Base-by-base conservation (phyloP, 2,329 filamentous ascomycete genomes). In the Thelonectria discophora region DNA sequence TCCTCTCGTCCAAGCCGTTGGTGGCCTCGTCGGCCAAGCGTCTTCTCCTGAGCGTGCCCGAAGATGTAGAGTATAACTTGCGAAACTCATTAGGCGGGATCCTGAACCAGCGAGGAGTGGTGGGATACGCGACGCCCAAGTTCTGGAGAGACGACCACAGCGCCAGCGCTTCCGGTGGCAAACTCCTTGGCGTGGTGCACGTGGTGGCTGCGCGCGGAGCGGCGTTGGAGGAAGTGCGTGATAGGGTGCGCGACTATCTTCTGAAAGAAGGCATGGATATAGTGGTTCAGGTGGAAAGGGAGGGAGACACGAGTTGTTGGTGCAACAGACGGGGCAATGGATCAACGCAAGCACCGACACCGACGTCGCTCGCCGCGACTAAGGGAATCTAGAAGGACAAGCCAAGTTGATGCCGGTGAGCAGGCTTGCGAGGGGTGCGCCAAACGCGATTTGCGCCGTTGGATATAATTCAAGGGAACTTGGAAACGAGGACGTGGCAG, bases 1-100 rank as follows among this genome's bases (percentile, higher is more conserved):
- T 97, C 75, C 85, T 90, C n/a, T 97, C 94, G 9, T 92, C 95
- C 0, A 87, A 94, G 30, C 95, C 95, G 1, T 85, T 99, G 0
- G 93, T 99, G 20, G 88, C 88, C 64, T 93, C 91, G 15, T 93
- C 92, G 1, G 95, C 93, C 1, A 90, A 90, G 70, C 90, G 91
- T 18, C 81, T 99, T 3, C 82, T 99, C 20, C 84, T 99, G 3
- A 92, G 93, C 17, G 85, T 98, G 2, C 92, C 95, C 0, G 91
- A 91, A 43, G 89, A 92, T 64, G 86, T 90, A 11, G 95, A 99
- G 74, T 98, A 97, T 75, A 90, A 87, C 61, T 84, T 98, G 58
- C 91, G 95, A 60, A 93, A 95, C 73, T 91, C 90, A 0, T 82
- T 99, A 10, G 90, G 92, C 2, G 94, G 94, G 6, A 88, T 99